Conservation (phyloP, 257 asterid species). For the Lavandula angustifolia region DNA sequence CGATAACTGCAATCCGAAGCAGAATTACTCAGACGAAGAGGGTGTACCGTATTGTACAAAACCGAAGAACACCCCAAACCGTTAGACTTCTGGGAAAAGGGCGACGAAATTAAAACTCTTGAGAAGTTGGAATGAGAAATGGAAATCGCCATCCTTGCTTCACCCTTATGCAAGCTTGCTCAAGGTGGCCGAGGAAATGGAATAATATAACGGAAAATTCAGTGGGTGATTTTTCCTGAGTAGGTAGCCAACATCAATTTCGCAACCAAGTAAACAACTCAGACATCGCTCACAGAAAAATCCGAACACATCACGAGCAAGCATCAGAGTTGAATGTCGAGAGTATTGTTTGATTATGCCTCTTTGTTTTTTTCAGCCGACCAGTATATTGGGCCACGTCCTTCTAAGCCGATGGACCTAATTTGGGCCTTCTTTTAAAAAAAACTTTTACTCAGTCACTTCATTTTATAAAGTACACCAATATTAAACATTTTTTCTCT, state of each 20-base stretch:
- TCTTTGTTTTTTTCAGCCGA: too few species aligned
- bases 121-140: conserved; percentile 42
- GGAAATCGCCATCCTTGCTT: conserved; percentile 50
- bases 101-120: conserved; percentile 39
- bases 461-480: too few species aligned
- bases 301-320: background rate
- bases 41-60: conserved; percentile 31
- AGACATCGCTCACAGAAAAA: background rate
- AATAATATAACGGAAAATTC: conserved; percentile 19
- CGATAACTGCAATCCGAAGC: conserved; percentile 22
- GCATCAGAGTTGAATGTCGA: conserved; percentile 1
- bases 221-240: conserved; percentile 15
- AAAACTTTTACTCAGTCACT: too few species aligned
- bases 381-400: too few species aligned
- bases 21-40: conserved; percentile 28
- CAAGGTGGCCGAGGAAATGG: conserved; percentile 24
- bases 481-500: too few species aligned
- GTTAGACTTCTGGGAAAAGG: conserved; percentile 34
- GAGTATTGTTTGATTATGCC: too few species aligned
- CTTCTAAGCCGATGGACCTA: too few species aligned
- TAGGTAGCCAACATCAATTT: conserved; percentile 2
- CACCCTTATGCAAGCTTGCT: conserved; percentile 17
- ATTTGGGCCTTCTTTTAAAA: too few species aligned
- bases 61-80: conserved; percentile 38
- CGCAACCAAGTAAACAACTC: background rate